Evolutionary conservation across 805 yeast species (phyloP), one percentile per base, ranked within the genome.

Genomic region (Candida taoyuanica): DNA sequence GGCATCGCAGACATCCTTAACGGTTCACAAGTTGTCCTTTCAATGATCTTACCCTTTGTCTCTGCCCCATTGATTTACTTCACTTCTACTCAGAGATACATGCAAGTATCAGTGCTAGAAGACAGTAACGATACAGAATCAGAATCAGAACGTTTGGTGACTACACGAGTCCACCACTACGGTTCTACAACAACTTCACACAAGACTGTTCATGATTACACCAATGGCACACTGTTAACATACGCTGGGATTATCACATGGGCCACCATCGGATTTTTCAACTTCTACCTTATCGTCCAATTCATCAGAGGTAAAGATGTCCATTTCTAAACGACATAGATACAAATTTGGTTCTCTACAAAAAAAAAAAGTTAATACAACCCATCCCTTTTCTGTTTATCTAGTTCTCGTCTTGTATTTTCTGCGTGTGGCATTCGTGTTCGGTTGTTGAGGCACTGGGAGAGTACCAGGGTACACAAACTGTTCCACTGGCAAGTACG

Each of bases 51-150:
- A 40, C 97, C 97, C 1, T 75, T 86, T 44, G 93, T 88, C 5
- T 78, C 88, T 29, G 95, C 95, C 0, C 97, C 97, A 17, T 67
- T 88, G 53, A 80, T 87, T 41, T 81, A 77, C 58, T 85, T 87
- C 58, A 87, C 96, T 0, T 76, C 85, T 44, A 74, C 74, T 36
- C 78, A 76, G 51, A 61, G 69, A 35, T 75, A 77, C 42, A 83
- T 83, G 93, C 66, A 74, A 27, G 82, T 78, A 54, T 33, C 64
- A 55, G 47, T 71, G 62, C 32, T 25, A 42, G 48, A 33, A 33
- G 44, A 30, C 16, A 35, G 12, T 2, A 29, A 33, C 4, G 41
- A 33, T 6, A 40, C 35, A 11, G 50, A 42, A 7, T 39, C 37
- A 8, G 32, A 29, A 2, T 17, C 20, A 26, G 50, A 60, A 45